These are phyloP conservation scores for Skeletonema costatum DNA, from an alignment of 108 stramenopile species.

Conservation along the genomic window DNA sequence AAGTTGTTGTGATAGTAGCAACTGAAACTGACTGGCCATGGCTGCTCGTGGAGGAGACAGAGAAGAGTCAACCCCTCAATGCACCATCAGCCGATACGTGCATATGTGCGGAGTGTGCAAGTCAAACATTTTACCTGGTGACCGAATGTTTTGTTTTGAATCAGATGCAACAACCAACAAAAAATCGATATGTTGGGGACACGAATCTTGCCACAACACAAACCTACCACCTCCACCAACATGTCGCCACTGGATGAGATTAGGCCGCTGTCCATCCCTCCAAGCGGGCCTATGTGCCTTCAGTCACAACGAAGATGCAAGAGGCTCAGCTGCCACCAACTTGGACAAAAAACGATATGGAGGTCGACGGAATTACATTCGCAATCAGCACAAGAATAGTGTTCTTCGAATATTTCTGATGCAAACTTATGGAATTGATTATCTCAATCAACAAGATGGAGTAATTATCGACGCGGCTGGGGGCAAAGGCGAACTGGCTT, in stretches of 20 bases:
- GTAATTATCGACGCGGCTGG: slow-evolving; percentile 43
- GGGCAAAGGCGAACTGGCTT: slow-evolving; percentile 45
- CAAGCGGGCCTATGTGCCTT: slow-evolving; percentile 31
- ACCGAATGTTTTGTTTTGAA: slow-evolving; percentile 34
- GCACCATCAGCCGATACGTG: slow-evolving; percentile 29
- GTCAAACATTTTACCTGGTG: slow-evolving; percentile 9
- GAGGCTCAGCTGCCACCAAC: not conserved
- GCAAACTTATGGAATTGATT: slow-evolving; percentile 41
- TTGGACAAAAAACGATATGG: slow-evolving; percentile 27
- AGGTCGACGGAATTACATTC: slow-evolving; percentile 23
- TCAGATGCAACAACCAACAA: not conserved
- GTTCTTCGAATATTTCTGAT: slow-evolving; percentile 45
- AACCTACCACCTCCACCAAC: slow-evolving; percentile 25
- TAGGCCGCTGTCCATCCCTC: slow-evolving; percentile 33
- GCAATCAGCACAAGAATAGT: slow-evolving; percentile 46
- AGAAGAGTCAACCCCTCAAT: not conserved
- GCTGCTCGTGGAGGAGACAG: not conserved
- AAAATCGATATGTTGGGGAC: slow-evolving; percentile 26
- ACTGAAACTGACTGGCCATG: too few species aligned
- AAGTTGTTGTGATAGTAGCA: too few species aligned
- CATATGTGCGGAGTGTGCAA: slow-evolving; percentile 18
- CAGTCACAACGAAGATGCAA: not conserved
- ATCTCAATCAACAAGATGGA: slow-evolving; percentile 9
- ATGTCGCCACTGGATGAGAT: slow-evolving; percentile 38
- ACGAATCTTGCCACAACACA: slow-evolving; percentile 15